These are phyloP conservation scores for Gyrodon lividus DNA, from an alignment of 768 basidiomycete genomes.

Conservation along the genomic window DNA sequence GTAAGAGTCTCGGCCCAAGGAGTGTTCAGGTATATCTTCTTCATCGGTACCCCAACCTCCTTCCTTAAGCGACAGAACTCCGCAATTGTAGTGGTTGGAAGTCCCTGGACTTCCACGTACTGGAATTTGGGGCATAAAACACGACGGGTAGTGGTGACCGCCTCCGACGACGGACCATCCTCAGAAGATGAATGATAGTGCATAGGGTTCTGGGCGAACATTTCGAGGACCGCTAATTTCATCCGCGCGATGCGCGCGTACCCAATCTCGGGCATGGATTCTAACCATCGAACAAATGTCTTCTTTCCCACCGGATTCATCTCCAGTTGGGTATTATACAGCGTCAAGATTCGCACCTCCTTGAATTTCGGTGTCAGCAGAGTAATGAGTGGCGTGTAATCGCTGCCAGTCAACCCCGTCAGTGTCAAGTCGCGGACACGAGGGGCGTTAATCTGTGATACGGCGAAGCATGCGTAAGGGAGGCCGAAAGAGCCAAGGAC, in stretches of 20 bases:
- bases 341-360: slow-evolving; percentile 52
- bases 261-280: slow-evolving; percentile 55
- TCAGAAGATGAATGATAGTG: slow-evolving; percentile 16
- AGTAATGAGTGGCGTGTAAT: slow-evolving; percentile 50
- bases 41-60: slow-evolving; percentile 43
- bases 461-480: slow-evolving; percentile 45
- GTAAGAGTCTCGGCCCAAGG: slow-evolving; percentile 27
- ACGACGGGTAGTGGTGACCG: slow-evolving; percentile 7
- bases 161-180: slow-evolving; percentile 1
- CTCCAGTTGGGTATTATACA: slow-evolving; percentile 45
- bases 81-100: slow-evolving; percentile 33
- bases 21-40: slow-evolving; percentile 47
- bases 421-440: slow-evolving; percentile 57
- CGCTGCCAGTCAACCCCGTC: slow-evolving; percentile 48
- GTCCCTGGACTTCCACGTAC: slow-evolving; percentile 46
- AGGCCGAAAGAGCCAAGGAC: slow-evolving; percentile 56
- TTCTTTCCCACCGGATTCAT: slow-evolving; percentile 22
- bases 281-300: slow-evolving; percentile 48
- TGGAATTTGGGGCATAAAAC: slow-evolving; percentile 45
- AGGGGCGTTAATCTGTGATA: slow-evolving; percentile 54
- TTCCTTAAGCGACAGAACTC: slow-evolving; percentile 38
- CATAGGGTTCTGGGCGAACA: slow-evolving; percentile 46
- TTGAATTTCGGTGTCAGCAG: slow-evolving; percentile 48
- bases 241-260: slow-evolving; percentile 52
- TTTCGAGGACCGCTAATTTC: slow-evolving; percentile 40